phyloP scores from a whole-genome alignment of 2,329 filamentous ascomycete genomes.

The Epichloe baconii region DNA sequence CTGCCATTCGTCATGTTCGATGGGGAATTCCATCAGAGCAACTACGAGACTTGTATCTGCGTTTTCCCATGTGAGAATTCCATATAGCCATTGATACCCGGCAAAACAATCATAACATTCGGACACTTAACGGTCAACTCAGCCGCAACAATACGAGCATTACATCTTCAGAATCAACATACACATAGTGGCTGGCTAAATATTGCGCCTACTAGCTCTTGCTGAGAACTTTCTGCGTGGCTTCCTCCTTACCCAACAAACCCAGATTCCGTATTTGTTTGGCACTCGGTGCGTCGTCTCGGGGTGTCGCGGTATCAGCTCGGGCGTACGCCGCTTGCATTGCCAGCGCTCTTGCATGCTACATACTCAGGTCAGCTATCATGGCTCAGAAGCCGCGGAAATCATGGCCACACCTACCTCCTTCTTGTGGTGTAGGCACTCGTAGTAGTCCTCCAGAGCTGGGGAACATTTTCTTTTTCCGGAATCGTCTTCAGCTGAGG shows the following conservation, averaged over 20 bases:
- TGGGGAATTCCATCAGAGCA: background rate
- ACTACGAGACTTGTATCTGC: background rate
- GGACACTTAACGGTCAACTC: background rate
- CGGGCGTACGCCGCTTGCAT: conserved; percentile 80
- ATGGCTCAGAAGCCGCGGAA: background rate
- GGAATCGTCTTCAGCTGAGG: conserved; percentile 59
- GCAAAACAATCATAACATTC: background rate
- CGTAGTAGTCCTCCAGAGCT: conserved; percentile 90
- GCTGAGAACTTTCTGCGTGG: conserved; percentile 49
- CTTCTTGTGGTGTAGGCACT: conserved; percentile 97
- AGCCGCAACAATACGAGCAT: background rate
- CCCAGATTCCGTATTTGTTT: conserved; percentile 82
- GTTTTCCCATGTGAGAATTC: background rate
- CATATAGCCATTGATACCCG: background rate
- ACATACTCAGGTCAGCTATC: conserved; percentile 10
- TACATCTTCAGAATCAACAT: background rate
- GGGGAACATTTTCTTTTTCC: conserved; percentile 82
- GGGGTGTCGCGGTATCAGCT: conserved; percentile 57
- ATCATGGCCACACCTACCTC: conserved; percentile 51
- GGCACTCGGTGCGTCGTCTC: conserved; percentile 69
- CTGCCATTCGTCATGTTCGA: no score
- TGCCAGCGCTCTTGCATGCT: conserved; percentile 67
- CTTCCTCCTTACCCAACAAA: conserved; percentile 70
- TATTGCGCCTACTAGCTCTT: conserved; percentile 12
- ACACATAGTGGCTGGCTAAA: background rate